A percentile compares a stretch with the other conserved stretches of the same genome.
Evolutionary conservation across 2,329 filamentous ascomycete genomes (phyloP).

Genomic region (Penicillium concentricum): DNA sequence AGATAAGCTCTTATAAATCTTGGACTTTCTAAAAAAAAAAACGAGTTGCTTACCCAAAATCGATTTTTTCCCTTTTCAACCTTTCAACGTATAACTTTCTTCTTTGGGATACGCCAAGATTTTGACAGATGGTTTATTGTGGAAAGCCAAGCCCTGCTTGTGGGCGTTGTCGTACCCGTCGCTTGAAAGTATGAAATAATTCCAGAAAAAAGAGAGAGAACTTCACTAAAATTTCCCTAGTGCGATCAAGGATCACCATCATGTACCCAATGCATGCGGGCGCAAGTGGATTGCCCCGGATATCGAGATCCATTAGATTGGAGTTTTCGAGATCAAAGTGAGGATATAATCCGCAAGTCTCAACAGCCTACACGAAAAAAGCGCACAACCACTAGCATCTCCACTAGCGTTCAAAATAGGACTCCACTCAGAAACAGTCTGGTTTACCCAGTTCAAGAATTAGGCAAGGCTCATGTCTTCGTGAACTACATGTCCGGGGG

Average conservation of each 20-base stretch:
- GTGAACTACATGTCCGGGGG: constrained; percentile 8
- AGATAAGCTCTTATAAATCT: neutral
- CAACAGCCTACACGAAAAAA: neutral
- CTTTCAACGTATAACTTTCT: neutral
- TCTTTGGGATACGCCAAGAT: neutral
- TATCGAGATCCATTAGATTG: constrained; percentile 8
- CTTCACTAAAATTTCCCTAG: constrained; percentile 2
- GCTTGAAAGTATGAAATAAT: constrained; percentile 9
- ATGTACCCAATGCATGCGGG: constrained; percentile 10
- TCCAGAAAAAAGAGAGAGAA: neutral
- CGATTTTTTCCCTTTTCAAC: neutral
- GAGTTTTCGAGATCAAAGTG: constrained; percentile 6
- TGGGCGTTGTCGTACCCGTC: constrained; percentile 11
- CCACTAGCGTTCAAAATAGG: neutral
- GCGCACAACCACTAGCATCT: neutral
- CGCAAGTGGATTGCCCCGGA: constrained; percentile 8
- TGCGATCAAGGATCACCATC: constrained; percentile 10
- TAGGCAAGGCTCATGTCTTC: constrained; percentile 7
- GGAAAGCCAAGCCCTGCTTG: constrained; percentile 13
- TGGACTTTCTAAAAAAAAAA: neutral
- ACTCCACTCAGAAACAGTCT: neutral
- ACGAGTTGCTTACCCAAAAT: neutral
- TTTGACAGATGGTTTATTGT: constrained; percentile 10
- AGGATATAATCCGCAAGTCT: constrained; percentile 5
- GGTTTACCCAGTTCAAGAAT: constrained; percentile 3